phyloP scores from a whole-genome alignment of 768 basidiomycete species.

The Termitomyces sp. region DNA sequence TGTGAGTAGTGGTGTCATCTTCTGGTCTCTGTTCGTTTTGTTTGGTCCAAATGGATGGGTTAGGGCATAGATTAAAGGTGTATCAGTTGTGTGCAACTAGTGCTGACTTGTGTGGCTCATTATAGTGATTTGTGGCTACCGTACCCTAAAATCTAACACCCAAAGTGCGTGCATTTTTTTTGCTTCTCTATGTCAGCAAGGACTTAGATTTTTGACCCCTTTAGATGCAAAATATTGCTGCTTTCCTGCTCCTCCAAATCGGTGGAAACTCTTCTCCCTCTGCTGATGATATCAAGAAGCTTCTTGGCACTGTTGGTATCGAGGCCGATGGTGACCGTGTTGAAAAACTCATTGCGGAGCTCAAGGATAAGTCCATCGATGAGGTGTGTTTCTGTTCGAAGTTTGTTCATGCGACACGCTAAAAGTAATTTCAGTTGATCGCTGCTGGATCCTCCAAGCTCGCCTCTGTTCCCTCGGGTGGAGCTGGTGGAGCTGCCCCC shows the following conservation, averaged over 20 bases:
- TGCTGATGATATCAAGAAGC: slow-evolving; percentile 82
- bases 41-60: neutral
- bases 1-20: slow-evolving; percentile 36
- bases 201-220: neutral
- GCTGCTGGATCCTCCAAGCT: slow-evolving; percentile 91
- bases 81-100: neutral
- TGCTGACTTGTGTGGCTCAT: slow-evolving; percentile 5
- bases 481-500: slow-evolving; percentile 62
- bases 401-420: neutral
- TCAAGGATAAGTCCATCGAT: slow-evolving; percentile 86
- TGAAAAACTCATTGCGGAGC: slow-evolving; percentile 81
- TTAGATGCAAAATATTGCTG: slow-evolving; percentile 91
- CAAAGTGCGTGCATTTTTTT: slow-evolving; percentile 37
- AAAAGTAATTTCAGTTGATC: slow-evolving; percentile 60
- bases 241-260: slow-evolving; percentile 94
- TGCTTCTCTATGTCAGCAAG: neutral
- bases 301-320: slow-evolving; percentile 83
- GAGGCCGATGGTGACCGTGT: slow-evolving; percentile 84
- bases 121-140: slow-evolving; percentile 92
- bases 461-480: slow-evolving; percentile 95
- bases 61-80: neutral
- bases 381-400: slow-evolving; percentile 44
- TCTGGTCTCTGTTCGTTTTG: neutral
- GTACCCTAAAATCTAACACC: slow-evolving; percentile 33
- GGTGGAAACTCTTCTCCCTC: slow-evolving; percentile 90